A percentile compares a stretch with the other conserved stretches of the same genome.
Conservation (phyloP, 169 alveolate genomes). For the Eimeria praecox region DNA sequence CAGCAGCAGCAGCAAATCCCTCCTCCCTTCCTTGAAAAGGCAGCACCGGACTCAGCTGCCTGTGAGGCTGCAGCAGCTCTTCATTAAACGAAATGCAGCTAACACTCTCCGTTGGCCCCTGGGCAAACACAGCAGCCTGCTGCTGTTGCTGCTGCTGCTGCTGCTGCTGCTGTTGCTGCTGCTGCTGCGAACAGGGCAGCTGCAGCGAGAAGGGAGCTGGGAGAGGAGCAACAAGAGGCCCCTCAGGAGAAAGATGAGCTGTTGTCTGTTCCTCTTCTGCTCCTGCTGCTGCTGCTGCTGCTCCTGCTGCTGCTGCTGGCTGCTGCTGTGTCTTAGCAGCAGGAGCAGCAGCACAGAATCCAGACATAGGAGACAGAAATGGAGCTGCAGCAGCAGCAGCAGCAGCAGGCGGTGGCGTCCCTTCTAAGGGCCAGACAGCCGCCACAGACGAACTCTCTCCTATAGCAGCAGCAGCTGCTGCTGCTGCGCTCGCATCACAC, state of each 20-base stretch:
- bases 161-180: slow-evolving; percentile 43
- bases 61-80: slow-evolving; percentile 4
- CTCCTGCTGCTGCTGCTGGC: background rate
- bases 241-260: background rate
- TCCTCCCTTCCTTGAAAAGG: slow-evolving; percentile 4
- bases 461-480: slow-evolving; percentile 35
- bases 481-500: slow-evolving; percentile 42
- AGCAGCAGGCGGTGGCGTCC: background rate
- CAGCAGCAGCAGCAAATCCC: slow-evolving; percentile 1
- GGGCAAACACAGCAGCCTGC: background rate
- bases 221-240: background rate
- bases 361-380: background rate
- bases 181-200: slow-evolving; percentile 9
- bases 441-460: slow-evolving; percentile 14
- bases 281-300: slow-evolving; percentile 22
- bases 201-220: background rate
- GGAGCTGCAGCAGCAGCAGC: background rate
- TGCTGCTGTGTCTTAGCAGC: background rate
- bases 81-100: background rate
- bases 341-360: slow-evolving; percentile 44
- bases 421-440: slow-evolving; percentile 13
- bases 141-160: slow-evolving; percentile 44
- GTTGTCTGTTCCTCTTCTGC: background rate
- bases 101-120: background rate
- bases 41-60: background rate